These are phyloP conservation scores for Aureobasidium sp. DNA, from an alignment of 2,329 filamentous ascomycete species.

Conservation along the genomic window DNA sequence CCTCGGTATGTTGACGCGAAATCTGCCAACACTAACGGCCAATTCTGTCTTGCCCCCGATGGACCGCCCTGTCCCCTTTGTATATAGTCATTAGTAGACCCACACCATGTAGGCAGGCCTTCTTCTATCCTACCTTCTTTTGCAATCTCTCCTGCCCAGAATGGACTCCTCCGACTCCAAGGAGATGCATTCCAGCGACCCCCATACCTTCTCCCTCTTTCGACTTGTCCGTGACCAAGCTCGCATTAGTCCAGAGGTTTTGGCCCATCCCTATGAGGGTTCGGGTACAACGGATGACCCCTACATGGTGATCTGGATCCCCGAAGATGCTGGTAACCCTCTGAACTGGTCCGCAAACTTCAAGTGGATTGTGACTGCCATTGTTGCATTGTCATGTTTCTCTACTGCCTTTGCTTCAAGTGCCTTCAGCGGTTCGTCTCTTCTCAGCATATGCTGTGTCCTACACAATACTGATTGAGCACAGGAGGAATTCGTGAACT, in stretches of 20 bases:
- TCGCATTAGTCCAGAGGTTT: constrained; percentile 25
- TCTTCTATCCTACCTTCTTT: not conserved
- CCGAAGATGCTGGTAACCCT: constrained; percentile 58
- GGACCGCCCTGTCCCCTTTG: not conserved
- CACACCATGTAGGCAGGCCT: not conserved
- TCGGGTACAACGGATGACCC: constrained; percentile 57
- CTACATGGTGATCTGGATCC: constrained; percentile 56
- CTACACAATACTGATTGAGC: not conserved
- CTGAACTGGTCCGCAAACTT: constrained; percentile 46
- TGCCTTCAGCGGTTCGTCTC: constrained; percentile 51
- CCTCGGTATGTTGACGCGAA: not conserved
- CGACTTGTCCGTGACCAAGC: constrained; percentile 24
- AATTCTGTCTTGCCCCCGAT: not conserved
- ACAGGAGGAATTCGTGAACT: constrained; percentile 36
- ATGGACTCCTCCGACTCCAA: not conserved
- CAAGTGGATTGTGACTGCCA: constrained; percentile 58
- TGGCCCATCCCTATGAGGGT: constrained; percentile 25
- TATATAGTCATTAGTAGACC: not conserved
- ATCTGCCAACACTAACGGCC: not conserved
- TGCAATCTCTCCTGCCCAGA: not conserved
- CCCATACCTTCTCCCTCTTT: not conserved
- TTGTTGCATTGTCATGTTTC: constrained; percentile 59
- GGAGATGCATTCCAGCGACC: not conserved
- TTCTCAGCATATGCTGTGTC: not conserved
- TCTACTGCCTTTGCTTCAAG: constrained; percentile 63